phyloP scores from a whole-genome alignment of 1,139 yeast genomes.

The Spencermartinsiella ligniputridi region DNA sequence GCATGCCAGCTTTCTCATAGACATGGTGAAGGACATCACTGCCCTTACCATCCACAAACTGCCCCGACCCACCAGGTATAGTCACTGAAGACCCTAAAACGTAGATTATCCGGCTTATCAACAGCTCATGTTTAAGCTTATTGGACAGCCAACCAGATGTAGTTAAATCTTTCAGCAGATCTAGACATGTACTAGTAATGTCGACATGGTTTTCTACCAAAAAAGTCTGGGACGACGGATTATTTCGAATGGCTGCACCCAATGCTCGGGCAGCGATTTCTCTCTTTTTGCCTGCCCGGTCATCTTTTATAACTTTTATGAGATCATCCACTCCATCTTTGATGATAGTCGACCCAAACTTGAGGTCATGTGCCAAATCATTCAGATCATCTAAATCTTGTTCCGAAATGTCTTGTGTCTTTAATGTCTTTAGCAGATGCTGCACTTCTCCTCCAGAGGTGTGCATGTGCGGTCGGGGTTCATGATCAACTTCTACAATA shows the following conservation, averaged over 20 bases:
- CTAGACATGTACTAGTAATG: slow-evolving; percentile 6
- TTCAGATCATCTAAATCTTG: slow-evolving; percentile 42
- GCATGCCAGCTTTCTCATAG: slow-evolving; percentile 12
- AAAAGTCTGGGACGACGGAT: slow-evolving; percentile 54
- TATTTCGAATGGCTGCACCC: slow-evolving; percentile 55
- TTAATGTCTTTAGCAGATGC: background rate
- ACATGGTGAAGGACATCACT: slow-evolving; percentile 18
- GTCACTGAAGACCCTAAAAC: slow-evolving; percentile 29
- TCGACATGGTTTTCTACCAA: slow-evolving; percentile 11
- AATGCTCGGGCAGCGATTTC: slow-evolving; percentile 33
- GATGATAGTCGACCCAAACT: slow-evolving; percentile 49
- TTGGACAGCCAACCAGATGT: slow-evolving; percentile 16
- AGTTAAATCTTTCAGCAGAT: background rate
- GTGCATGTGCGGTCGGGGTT: background rate
- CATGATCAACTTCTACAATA: background rate
- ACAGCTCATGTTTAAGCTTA: slow-evolving; percentile 11
- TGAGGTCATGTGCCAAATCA: slow-evolving; percentile 63
- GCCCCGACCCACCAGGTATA: slow-evolving; percentile 13
- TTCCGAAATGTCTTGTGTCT: slow-evolving; percentile 11
- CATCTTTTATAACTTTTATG: slow-evolving; percentile 23
- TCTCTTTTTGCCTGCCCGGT: slow-evolving; percentile 19
- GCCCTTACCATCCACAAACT: slow-evolving; percentile 20
- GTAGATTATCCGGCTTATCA: slow-evolving; percentile 25
- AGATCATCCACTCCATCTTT: slow-evolving; percentile 25
- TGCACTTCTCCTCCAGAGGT: background rate